These are phyloP conservation scores for Cadophora sp. DNA, from an alignment of 2,329 filamentous ascomycete genomes.

Conservation along the genomic window DNA sequence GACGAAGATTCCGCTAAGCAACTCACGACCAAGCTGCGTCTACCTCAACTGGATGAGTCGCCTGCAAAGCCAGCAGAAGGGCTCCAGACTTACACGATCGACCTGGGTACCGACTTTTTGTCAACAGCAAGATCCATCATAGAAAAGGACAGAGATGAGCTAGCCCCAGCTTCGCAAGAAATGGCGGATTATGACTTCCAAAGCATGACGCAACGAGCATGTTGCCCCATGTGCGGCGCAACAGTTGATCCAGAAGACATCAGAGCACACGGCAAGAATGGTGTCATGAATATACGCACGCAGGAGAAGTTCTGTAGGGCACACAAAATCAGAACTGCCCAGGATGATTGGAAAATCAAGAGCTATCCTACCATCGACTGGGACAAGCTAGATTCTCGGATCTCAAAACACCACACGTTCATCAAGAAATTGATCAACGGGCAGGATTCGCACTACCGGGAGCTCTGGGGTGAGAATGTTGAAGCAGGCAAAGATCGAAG, in stretches of 20 bases:
- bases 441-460: conserved; percentile 64
- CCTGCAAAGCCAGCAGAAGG: conserved; percentile 22
- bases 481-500: conserved; percentile 64
- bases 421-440: conserved; percentile 66
- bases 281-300: conserved; percentile 60
- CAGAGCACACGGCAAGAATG: conserved; percentile 59
- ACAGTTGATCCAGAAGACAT: conserved; percentile 62
- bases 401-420: conserved; percentile 60
- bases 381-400: conserved; percentile 63
- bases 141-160: conserved; percentile 6
- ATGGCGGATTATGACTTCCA: conserved; percentile 38
- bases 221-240: conserved; percentile 72
- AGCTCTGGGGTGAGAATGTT: conserved; percentile 60
- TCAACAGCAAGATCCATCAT: conserved; percentile 22
- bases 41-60: neutral
- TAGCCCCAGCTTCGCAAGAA: neutral
- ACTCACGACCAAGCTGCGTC: neutral
- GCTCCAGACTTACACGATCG: conserved; percentile 26
- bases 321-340: conserved; percentile 64
- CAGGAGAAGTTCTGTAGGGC: conserved; percentile 69
- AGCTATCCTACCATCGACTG: conserved; percentile 76
- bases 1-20: conserved; percentile 4
- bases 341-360: conserved; percentile 50
- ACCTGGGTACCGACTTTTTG: conserved; percentile 20
- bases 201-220: conserved; percentile 36